Evolutionary conservation across 1,284 basidiomycete genomes (phyloP).

Genomic region (Moniliophthora roreri): DNA sequence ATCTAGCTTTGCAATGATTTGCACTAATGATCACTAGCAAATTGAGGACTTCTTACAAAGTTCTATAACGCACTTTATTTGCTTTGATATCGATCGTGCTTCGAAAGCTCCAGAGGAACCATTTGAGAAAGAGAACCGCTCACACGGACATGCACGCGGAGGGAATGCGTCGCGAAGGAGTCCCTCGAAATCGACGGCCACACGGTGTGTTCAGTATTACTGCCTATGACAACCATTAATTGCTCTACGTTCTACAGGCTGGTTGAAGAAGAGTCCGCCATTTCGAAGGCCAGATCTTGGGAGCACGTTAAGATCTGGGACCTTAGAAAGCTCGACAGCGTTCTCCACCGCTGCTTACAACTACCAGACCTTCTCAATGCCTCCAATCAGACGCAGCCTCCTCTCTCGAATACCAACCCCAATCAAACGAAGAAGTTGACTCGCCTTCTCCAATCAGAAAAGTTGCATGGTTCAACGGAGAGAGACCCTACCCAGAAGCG

Average conservation of each 20-base stretch:
- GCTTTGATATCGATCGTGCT: conserved; percentile 40
- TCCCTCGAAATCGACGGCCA: conserved; percentile 56
- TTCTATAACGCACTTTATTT: conserved; percentile 85
- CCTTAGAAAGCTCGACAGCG: conserved; percentile 71
- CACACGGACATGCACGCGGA: neutral
- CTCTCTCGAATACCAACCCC: conserved; percentile 6
- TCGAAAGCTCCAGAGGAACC: conserved; percentile 1
- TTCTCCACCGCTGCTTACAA: conserved; percentile 60
- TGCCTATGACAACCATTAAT: neutral
- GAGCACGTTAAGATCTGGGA: conserved; percentile 88
- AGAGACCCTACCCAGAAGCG: conserved; percentile 88
- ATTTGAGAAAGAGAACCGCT: conserved; percentile 65
- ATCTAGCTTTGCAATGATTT: conserved; percentile 1
- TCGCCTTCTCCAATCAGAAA: conserved; percentile 83
- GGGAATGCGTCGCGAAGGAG: conserved; percentile 45
- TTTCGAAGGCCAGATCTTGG: conserved; percentile 75
- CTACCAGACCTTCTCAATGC: conserved; percentile 19
- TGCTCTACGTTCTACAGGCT: conserved; percentile 1
- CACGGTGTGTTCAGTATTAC: conserved; percentile 43
- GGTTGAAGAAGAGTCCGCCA: conserved; percentile 38
- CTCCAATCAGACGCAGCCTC: neutral
- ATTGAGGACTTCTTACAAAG: conserved; percentile 88
- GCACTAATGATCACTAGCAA: conserved; percentile 40
- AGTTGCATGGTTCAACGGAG: conserved; percentile 86
- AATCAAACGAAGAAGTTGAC: conserved; percentile 38